Base-by-base conservation (phyloP, 441 rosid genomes). In the Eutrema salsugineum region DNA sequence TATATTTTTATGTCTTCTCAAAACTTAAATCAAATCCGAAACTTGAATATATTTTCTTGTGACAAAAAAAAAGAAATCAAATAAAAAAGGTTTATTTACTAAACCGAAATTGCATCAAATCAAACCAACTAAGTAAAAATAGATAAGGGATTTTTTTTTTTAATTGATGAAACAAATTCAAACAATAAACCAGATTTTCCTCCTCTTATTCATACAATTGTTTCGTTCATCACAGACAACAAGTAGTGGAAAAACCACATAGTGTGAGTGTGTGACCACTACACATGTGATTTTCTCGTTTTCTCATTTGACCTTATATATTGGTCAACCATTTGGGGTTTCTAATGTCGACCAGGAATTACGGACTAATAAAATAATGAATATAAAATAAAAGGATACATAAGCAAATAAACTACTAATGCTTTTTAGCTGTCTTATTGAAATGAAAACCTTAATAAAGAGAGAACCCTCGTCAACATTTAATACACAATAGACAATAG, bases 371-470 rank as follows among this genome's bases (percentile, higher is more conserved):
- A 46, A 46, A 46, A 46, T 46, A 46, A 8, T 16, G 12, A 47
- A 24, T 24, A 24, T 24, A 24, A 24, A 43, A 50, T 50, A 22
- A 32, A 22, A 32, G 40, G 24, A 38, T 15, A 10, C n/a, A 55
- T 1, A 32, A 54, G 43, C 11, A 55, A 57, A 61, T 71, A 50
- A 6, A 35, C 32, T 8, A 58, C 39, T 8, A 43, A 36, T 47
- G 60, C 22, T 66, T 59, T 49, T 42, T 27, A 60, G 78, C 73
- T 60, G 73, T 60, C 63, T 51, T 63, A 11, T 44, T 30, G 40
- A 42, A 73, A 54, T 35, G 5, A 24, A 24, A 44, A 58, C 44
- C 68, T 74, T 68, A 50, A 58, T 35, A 68, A 59, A 68, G 16
- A 74, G 35, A 42, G 48, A 68, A 54, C 15, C 38, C 63, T 15